Evolutionary conservation across 148 eudicot species (phyloP).

Genomic region (Vaccinium vitisidaea): DNA sequence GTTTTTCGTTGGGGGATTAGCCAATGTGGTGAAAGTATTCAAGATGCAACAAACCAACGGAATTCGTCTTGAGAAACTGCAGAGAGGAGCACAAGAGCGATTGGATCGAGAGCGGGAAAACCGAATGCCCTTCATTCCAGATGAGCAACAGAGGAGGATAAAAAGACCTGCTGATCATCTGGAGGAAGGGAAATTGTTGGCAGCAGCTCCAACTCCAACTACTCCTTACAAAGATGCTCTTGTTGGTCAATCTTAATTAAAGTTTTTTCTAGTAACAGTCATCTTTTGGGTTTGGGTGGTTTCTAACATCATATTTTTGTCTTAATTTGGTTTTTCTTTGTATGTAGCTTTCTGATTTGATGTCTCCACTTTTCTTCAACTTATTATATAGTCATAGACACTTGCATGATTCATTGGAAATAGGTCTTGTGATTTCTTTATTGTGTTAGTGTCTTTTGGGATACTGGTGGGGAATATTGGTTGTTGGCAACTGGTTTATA

Average conservation of each 20-base stretch:
- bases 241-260: slow-evolving; percentile 49
- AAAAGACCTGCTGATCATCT: slow-evolving; percentile 5
- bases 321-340: neutral
- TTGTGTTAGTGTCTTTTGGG: no score
- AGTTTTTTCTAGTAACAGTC: neutral
- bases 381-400: no score
- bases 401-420: no score
- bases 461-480: no score
- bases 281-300: neutral
- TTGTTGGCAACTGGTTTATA: no score
- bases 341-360: neutral
- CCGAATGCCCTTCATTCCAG: slow-evolving; percentile 44
- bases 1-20: slow-evolving; percentile 64
- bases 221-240: slow-evolving; percentile 74
- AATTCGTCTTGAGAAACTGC: slow-evolving; percentile 66
- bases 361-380: no score
- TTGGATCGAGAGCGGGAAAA: slow-evolving; percentile 54
- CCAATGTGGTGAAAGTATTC: slow-evolving; percentile 78
- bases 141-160: slow-evolving; percentile 33
- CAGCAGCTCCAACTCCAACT: slow-evolving; percentile 21
- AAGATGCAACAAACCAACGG: slow-evolving; percentile 68
- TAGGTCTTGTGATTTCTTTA: no score
- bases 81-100: slow-evolving; percentile 83
- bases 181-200: slow-evolving; percentile 13
- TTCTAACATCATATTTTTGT: neutral